phyloP scores from a whole-genome alignment of 805 yeast genomes.

The Wickerhamiella nectarea region DNA sequence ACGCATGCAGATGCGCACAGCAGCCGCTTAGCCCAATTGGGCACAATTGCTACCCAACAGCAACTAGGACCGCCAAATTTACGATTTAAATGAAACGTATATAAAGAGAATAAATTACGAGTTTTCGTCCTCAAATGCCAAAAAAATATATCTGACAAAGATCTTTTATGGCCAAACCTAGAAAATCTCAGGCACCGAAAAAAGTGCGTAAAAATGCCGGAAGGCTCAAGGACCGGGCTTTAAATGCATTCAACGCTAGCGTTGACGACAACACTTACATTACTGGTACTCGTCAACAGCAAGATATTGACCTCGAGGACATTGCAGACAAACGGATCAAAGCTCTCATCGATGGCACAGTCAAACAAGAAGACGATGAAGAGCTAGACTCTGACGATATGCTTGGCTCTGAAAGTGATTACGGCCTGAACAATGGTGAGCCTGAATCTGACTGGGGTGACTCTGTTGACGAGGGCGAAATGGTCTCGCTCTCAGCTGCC shows the following conservation, averaged over 20 bases:
- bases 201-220: slow-evolving; percentile 1
- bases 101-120: no score
- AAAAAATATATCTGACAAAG: no score
- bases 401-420: slow-evolving; percentile 58
- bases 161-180: slow-evolving; percentile 3
- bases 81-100: no score
- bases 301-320: slow-evolving; percentile 25
- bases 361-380: slow-evolving; percentile 26
- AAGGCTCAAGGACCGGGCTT: slow-evolving; percentile 27
- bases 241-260: slow-evolving; percentile 41
- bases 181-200: not conserved
- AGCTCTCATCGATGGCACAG: slow-evolving; percentile 22
- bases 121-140: no score
- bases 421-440: slow-evolving; percentile 30
- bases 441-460: slow-evolving; percentile 51
- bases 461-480: slow-evolving; percentile 62
- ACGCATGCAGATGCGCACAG: no score
- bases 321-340: slow-evolving; percentile 23
- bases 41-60: no score
- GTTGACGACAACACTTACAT: slow-evolving; percentile 27
- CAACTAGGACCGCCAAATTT: no score
- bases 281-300: slow-evolving; percentile 21
- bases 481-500: slow-evolving; percentile 68
- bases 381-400: slow-evolving; percentile 79
- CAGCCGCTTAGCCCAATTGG: no score